Conservation (phyloP, 1,284 basidiomycete species). For the Volvariella volvacea region DNA sequence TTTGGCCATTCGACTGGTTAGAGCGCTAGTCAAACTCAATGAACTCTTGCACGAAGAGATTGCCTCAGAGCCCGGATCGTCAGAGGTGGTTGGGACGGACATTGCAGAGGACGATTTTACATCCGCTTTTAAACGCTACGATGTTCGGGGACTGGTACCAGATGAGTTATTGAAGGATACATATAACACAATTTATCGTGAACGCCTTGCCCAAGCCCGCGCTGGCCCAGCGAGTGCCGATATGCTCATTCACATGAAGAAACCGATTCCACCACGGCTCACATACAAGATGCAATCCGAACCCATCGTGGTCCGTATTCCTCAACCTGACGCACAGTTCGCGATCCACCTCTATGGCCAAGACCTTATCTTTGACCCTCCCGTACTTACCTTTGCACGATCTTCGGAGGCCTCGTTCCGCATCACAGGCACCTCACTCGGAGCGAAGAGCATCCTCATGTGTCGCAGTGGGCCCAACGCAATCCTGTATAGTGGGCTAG, state of each 20-base stretch:
- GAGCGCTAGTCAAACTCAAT: slow-evolving; percentile 84
- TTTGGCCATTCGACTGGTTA: slow-evolving; percentile 71
- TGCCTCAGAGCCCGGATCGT: slow-evolving; percentile 53
- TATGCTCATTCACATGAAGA: slow-evolving; percentile 60
- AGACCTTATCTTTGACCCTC: slow-evolving; percentile 82
- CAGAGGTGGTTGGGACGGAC: slow-evolving; percentile 54
- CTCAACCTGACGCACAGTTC: slow-evolving; percentile 73
- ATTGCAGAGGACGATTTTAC: slow-evolving; percentile 74
- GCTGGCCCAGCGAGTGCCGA: slow-evolving; percentile 39
- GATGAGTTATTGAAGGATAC: slow-evolving; percentile 72
- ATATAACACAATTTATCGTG: slow-evolving; percentile 68
- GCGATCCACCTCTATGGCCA: slow-evolving; percentile 79
- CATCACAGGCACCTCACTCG: slow-evolving; percentile 77
- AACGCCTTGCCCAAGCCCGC: slow-evolving; percentile 70
- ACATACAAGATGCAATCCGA: slow-evolving; percentile 85
- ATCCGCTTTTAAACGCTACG: slow-evolving; percentile 71
- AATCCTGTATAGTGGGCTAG: slow-evolving; percentile 71
- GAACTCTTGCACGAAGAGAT: slow-evolving; percentile 69
- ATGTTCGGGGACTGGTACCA: slow-evolving; percentile 60
- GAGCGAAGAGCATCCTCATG: slow-evolving; percentile 76
- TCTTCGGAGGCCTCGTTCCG: slow-evolving; percentile 81
- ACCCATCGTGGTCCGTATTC: slow-evolving; percentile 76
- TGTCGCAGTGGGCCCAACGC: slow-evolving; percentile 76
- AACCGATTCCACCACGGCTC: slow-evolving; percentile 66
- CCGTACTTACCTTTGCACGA: slow-evolving; percentile 70